A percentile compares a stretch with the other conserved stretches of the same genome.
Conservation (phyloP, 2,329 filamentous ascomycete genomes). For the Cercospora sp. region DNA sequence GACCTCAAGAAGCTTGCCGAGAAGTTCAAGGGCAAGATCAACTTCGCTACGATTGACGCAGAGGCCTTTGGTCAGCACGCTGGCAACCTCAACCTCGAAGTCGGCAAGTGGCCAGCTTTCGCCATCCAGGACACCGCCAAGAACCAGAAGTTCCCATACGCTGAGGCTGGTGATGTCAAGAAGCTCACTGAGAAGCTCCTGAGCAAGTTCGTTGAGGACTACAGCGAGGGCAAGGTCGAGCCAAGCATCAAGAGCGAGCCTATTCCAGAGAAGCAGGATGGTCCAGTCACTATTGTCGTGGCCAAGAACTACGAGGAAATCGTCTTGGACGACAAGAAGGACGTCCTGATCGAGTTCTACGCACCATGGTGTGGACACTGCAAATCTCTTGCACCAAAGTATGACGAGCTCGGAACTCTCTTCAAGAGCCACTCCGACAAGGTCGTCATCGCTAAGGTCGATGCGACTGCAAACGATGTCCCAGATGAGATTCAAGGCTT, state of each 20-base stretch:
- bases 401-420: slow-evolving; percentile 62
- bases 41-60: slow-evolving; percentile 97
- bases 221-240: slow-evolving; percentile 81
- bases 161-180: slow-evolving; percentile 66
- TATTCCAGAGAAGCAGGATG: slow-evolving; percentile 89
- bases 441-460: slow-evolving; percentile 78
- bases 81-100: slow-evolving; percentile 93
- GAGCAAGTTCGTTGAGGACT: slow-evolving; percentile 80
- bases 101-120: slow-evolving; percentile 93
- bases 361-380: slow-evolving; percentile 79
- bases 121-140: slow-evolving; percentile 94
- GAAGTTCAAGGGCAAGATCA: slow-evolving; percentile 90
- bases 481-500: slow-evolving; percentile 96
- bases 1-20: slow-evolving; percentile 82
- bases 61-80: slow-evolving; percentile 92
- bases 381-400: slow-evolving; percentile 68
- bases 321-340: slow-evolving; percentile 91
- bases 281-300: slow-evolving; percentile 82
- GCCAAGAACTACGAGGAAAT: slow-evolving; percentile 91
- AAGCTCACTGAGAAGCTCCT: slow-evolving; percentile 74
- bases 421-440: slow-evolving; percentile 56
- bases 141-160: slow-evolving; percentile 94
- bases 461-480: slow-evolving; percentile 93
- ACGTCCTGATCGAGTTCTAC: slow-evolving; percentile 97
- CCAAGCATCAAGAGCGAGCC: slow-evolving; percentile 98